Evolutionary conservation across 495 filamentous ascomycete species (phyloP).

Genomic region (Mytilinidion resinicola): DNA sequence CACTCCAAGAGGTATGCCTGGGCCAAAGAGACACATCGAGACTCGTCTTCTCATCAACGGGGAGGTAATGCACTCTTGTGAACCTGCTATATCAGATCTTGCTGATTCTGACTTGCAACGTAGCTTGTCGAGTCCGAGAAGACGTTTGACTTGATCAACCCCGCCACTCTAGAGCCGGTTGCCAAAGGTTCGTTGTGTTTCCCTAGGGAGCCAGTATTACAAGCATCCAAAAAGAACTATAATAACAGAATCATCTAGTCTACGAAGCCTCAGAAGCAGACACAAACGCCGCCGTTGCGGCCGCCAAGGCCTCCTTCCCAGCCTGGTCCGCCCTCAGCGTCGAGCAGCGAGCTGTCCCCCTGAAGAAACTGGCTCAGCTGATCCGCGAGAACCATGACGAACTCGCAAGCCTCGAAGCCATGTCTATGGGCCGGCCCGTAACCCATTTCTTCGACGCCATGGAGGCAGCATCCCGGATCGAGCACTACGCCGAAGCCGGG

Average conservation of each 20-base stretch:
- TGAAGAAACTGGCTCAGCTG: slow-evolving; percentile 49
- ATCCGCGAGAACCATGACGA: slow-evolving; percentile 43
- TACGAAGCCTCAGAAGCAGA: slow-evolving; percentile 47
- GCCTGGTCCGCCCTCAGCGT: slow-evolving; percentile 49
- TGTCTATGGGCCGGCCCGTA: slow-evolving; percentile 46
- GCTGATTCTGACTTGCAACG: background rate
- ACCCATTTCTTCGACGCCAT: slow-evolving; percentile 36
- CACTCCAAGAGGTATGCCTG: no score
- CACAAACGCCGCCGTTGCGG: slow-evolving; percentile 51
- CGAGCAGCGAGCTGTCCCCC: slow-evolving; percentile 37
- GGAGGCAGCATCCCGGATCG: slow-evolving; percentile 16
- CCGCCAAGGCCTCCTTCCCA: slow-evolving; percentile 54
- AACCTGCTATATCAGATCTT: background rate
- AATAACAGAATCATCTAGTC: slow-evolving; percentile 28
- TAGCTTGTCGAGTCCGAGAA: slow-evolving; percentile 43
- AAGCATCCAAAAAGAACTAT: background rate
- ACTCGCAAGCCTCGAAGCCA: slow-evolving; percentile 49
- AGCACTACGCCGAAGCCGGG: slow-evolving; percentile 27
- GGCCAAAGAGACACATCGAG: no score
- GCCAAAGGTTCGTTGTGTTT: slow-evolving; percentile 32
- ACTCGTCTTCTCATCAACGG: slow-evolving; percentile 45
- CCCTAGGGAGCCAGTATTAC: background rate
- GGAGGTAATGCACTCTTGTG: slow-evolving; percentile 32
- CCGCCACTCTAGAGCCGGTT: slow-evolving; percentile 41
- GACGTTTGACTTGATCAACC: slow-evolving; percentile 43